phyloP scores from a whole-genome alignment of 441 rosid genomes.

The Monsonia emarginata region DNA sequence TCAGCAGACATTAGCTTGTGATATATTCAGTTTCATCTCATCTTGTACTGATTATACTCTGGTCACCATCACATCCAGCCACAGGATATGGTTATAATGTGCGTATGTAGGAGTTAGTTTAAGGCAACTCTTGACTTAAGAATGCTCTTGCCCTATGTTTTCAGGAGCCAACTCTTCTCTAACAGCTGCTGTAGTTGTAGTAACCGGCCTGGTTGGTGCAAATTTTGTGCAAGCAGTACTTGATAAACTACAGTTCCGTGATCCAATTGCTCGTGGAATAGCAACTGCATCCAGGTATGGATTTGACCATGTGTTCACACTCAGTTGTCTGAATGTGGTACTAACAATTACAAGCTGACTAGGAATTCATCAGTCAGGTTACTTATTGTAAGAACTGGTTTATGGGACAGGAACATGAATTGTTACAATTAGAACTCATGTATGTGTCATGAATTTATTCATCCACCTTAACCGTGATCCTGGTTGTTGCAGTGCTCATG shows the following conservation, averaged over 20 bases:
- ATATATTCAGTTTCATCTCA: no score
- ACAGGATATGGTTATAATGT: not conserved
- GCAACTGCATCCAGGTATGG: slow-evolving; percentile 86
- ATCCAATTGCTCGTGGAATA: slow-evolving; percentile 86
- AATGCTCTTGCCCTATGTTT: slow-evolving; percentile 13
- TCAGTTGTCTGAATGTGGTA: no score
- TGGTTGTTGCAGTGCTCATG: slow-evolving; percentile 59
- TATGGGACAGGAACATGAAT: not conserved
- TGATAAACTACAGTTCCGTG: slow-evolving; percentile 56
- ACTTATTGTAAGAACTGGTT: no score
- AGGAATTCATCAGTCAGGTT: no score
- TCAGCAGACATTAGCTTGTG: no score
- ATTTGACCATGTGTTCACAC: no score
- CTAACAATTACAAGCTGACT: no score
- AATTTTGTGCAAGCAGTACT: slow-evolving; percentile 78
- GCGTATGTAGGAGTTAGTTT: not conserved
- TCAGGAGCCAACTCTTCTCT: slow-evolving; percentile 78
- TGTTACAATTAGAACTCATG: not conserved
- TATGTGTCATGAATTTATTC: no score
- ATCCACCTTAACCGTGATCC: not conserved
- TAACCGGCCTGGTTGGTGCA: slow-evolving; percentile 79
- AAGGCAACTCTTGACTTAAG: slow-evolving; percentile 1
- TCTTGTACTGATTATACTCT: no score
- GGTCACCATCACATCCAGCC: no score
- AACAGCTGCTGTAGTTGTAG: slow-evolving; percentile 87